Base-by-base conservation (phyloP, 2,329 filamentous ascomycete genomes). In the Orbilia javanica region DNA sequence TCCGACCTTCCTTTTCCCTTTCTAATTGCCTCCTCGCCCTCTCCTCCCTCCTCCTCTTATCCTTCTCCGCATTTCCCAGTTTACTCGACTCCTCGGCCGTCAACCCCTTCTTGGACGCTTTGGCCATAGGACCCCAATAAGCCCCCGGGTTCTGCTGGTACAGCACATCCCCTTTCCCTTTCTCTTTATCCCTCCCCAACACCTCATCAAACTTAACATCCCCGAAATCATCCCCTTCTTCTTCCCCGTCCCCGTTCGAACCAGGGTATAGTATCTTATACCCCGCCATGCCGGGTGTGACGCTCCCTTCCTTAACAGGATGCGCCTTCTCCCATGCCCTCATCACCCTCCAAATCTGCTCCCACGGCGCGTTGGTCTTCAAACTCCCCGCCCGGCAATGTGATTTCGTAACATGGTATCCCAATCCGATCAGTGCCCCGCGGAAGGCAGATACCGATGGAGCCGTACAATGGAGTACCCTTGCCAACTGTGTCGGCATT, bases 291-390 rank as follows among this genome's bases (percentile, higher is more conserved):
- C 88, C 88, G 46, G 90, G 87, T 81, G 89, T 91, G 69, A 97
- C 86, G 20, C 89, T 89, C 0, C 88, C 89, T 39, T 90, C 89
- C 83, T 92, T 96, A 73, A 97, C 87, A 0, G 94, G 94, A 0
- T 89, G 87, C 82, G 91, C 92, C 83, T 97, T 89, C 13, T 92
- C 89, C 93, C 94, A 99, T 84, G 97, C 94, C 27, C 93, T 88
- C 89, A 98, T 96, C 29, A 98, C 86, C 83, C 96, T 92, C 94
- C 96, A 98, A 57, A 99, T 88, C 0, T 93, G 90, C 3, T 87
- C 87, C 94, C 94, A 99, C 0, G 94, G 93, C 13, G 96, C 96
- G 84, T 98, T 90, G 0, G 96, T 98, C 86, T 96, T 97, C 84
- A 98, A 90, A 82, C 93, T 96, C 27, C 94, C 95, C 0, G 93